phyloP scores from a whole-genome alignment of 306 rosid species.

The Dryas alaskensis region DNA sequence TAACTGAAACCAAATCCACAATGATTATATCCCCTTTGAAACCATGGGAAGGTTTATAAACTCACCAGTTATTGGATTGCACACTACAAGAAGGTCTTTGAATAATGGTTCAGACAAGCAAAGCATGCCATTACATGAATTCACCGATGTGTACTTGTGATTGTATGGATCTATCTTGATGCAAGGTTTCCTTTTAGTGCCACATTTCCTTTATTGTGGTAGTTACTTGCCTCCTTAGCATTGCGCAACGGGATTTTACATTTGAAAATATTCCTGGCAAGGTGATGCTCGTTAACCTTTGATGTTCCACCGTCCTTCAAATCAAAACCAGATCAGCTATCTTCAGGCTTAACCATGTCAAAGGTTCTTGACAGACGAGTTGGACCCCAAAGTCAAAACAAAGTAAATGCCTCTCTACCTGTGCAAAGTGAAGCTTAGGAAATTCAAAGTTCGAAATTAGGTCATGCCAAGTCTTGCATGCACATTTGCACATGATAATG shows the following conservation, averaged over 20 bases:
- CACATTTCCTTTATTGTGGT: background rate
- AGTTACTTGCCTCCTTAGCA: background rate
- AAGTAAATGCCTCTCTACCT: background rate
- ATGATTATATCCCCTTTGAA: background rate
- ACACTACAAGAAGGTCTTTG: conserved; percentile 1
- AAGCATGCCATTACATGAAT: conserved; percentile 31
- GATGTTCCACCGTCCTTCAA: background rate
- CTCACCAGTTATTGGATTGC: conserved; percentile 29
- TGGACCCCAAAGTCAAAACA: conserved; percentile 11
- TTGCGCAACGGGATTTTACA: conserved; percentile 32
- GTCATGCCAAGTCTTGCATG: conserved; percentile 17
- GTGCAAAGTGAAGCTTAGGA: conserved; percentile 12
- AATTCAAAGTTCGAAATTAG: conserved; percentile 29
- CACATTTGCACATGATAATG: conserved; percentile 28
- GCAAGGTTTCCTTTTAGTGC: background rate
- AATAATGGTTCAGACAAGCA: conserved; percentile 7
- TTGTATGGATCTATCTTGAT: background rate
- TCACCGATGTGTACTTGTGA: conserved; percentile 8
- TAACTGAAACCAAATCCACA: conserved; percentile 16
- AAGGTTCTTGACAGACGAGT: background rate
- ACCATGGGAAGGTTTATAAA: conserved; percentile 22
- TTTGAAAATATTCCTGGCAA: conserved; percentile 1
- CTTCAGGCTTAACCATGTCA: conserved; percentile 19
- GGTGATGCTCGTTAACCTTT: background rate
- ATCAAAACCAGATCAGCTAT: background rate